Percentiles rank a stretch among this genome's conserved stretches.
phyloP scores from a whole-genome alignment of 2,329 filamentous ascomycete genomes.

The Botryotinia convoluta region DNA sequence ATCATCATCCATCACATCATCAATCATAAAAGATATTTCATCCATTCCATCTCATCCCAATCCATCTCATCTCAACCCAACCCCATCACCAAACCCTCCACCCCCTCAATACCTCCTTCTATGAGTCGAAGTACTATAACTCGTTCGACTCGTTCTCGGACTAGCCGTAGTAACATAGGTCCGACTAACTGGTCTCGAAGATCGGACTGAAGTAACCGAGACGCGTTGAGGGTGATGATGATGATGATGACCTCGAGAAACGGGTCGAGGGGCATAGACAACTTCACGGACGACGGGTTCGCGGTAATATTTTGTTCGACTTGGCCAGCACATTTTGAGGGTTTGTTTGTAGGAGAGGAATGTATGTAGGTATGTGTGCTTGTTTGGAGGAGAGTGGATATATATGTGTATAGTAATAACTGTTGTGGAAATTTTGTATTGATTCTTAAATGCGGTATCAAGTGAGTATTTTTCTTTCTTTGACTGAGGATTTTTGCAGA shows the following conservation, averaged over 20 bases:
- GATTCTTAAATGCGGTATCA: background rate
- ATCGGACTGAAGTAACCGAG: background rate
- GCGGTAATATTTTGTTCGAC: constrained; percentile 4
- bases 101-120: background rate
- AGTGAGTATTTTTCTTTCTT: background rate
- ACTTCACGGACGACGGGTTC: constrained; percentile 9
- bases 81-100: background rate
- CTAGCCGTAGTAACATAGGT: background rate
- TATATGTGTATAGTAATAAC: background rate
- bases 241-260: background rate
- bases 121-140: background rate
- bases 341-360: background rate
- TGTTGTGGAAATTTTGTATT: background rate
- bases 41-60: background rate
- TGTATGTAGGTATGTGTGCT: background rate
- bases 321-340: constrained; percentile 12
- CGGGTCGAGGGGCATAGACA: constrained; percentile 7
- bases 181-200: background rate
- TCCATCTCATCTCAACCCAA: too few species aligned
- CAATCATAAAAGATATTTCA: background rate
- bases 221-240: constrained; percentile 8
- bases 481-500: background rate
- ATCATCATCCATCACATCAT: background rate
- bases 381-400: background rate
- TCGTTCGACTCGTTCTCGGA: constrained; percentile 4